Evolutionary conservation across 2,329 filamentous ascomycete genomes (phyloP), one percentile per base, ranked within the genome.

Genomic region (Aspergillus terreus): DNA sequence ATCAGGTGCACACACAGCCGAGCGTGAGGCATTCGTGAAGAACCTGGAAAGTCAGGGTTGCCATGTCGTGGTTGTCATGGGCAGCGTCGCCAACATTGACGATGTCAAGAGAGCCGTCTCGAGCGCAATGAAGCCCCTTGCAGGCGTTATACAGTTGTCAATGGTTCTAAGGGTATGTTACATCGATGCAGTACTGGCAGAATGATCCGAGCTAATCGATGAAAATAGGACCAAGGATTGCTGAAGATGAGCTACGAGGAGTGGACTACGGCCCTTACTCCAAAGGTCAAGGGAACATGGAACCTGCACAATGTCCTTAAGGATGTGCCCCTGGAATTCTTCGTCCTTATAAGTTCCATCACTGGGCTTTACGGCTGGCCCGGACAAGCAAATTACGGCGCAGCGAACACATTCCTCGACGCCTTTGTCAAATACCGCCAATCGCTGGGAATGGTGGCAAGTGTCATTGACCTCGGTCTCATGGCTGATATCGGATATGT

Each of bases 331-430:
- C 42, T 64, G 3, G 57, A 62, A 41, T 62, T 63, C 42, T 63
- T 64, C 21, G 49, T 72, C 40, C 56, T 67, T 12, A 60, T 71
- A 6, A 66, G 67, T 3, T 73, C 71, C 3, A 45, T 76, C 4
- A 73, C 46, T 1, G 56, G 58, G 1, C 30, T 58, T 1, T 50
- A 42, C 19, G 60, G 77, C 0, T 75, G 75, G 45, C 52, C 65
- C 1, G 70, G 73, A 3, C 64, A 79, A 46, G 65, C 76, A 4
- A 75, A 71, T 50, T 74, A 74, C 43, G 63, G 65, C 0, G 65
- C 70, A 10, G 70, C 61, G 9, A 66, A 65, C 48, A 58, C 65
- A 5, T 73, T 63, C 53, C 57, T 70, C 6, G 63, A 69, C 40
- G 58, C 61, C 1, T 58, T 71, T 9, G 61, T 59, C 1, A 46